Evolutionary conservation across 2,329 filamentous ascomycete genomes (phyloP).

Genomic region (Neonectria neomacrospora): DNA sequence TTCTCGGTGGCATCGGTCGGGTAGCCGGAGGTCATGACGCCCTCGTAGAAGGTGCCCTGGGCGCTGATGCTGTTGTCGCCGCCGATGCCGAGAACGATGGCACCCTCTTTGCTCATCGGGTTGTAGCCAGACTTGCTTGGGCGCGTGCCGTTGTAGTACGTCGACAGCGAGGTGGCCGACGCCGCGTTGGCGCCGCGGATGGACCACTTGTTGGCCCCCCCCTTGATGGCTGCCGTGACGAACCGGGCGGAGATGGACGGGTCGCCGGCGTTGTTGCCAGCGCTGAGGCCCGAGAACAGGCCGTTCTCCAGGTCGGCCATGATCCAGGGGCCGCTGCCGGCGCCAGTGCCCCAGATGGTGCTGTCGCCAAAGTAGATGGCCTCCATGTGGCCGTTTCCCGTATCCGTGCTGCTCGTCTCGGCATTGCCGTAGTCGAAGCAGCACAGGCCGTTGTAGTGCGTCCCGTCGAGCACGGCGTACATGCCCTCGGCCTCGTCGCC

Average conservation of each 20-base stretch:
- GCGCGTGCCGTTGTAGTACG: constrained; percentile 67
- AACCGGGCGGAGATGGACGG: constrained; percentile 66
- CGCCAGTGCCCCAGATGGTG: constrained; percentile 65
- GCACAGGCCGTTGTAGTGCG: constrained; percentile 67
- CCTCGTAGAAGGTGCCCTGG: constrained; percentile 74
- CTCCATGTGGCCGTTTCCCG: constrained; percentile 75
- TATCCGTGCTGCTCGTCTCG: constrained; percentile 62
- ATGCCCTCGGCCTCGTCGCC: constrained; percentile 68
- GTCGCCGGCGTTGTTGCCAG: constrained; percentile 60
- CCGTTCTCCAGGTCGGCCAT: constrained; percentile 77
- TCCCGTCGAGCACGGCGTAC: constrained; percentile 70
- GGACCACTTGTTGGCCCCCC: constrained; percentile 65
- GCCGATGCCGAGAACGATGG: constrained; percentile 77
- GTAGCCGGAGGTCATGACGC: constrained; percentile 71
- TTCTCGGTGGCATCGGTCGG: constrained; percentile 69
- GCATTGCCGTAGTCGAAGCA: constrained; percentile 70
- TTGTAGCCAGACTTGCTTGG: constrained; percentile 60
- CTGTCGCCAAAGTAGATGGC: constrained; percentile 72
- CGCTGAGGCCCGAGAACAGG: constrained; percentile 66
- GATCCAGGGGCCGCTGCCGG: constrained; percentile 71
- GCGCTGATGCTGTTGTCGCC: constrained; percentile 70
- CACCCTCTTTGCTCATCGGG: constrained; percentile 72
- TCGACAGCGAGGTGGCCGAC: constrained; percentile 64
- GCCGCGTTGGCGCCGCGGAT: constrained; percentile 68
- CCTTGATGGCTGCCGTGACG: constrained; percentile 67